Percentiles rank a stretch among this genome's conserved stretches.
phyloP scores from a whole-genome alignment of 2,329 filamentous ascomycete genomes.

The Phialophora tarda region DNA sequence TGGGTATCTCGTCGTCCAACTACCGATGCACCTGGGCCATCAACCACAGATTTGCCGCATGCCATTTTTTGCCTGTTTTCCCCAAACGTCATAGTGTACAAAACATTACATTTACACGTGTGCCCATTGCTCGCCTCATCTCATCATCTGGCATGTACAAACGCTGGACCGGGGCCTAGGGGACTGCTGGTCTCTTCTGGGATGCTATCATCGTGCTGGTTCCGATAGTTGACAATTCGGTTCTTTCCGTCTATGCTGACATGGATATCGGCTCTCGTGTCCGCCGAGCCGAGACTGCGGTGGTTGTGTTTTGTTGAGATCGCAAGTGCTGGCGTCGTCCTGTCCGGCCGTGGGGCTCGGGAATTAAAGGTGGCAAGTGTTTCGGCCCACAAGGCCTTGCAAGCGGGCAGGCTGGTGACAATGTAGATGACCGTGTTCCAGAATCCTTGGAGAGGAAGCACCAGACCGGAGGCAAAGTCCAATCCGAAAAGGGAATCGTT shows the following conservation, averaged over 20 bases:
- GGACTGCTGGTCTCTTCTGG: slow-evolving; percentile 9
- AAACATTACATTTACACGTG: slow-evolving; percentile 6
- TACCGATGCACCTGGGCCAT: neutral
- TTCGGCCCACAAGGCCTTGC: slow-evolving; percentile 49
- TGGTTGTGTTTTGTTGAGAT: slow-evolving; percentile 10
- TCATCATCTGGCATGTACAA: slow-evolving; percentile 13
- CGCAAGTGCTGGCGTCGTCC: slow-evolving; percentile 7
- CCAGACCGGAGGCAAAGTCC: slow-evolving; percentile 72
- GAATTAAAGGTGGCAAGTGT: slow-evolving; percentile 8
- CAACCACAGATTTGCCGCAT: neutral
- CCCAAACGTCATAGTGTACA: neutral
- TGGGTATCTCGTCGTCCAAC: neutral
- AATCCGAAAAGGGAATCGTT: slow-evolving; percentile 61
- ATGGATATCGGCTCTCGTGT: slow-evolving; percentile 24
- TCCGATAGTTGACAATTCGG: slow-evolving; percentile 18
- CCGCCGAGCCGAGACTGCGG: slow-evolving; percentile 13
- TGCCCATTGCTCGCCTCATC: slow-evolving; percentile 1
- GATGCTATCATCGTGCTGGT: slow-evolving; percentile 9
- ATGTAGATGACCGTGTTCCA: slow-evolving; percentile 84
- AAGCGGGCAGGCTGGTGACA: slow-evolving; percentile 70
- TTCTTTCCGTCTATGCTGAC: slow-evolving; percentile 23
- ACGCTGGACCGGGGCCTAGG: neutral
- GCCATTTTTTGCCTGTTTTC: neutral
- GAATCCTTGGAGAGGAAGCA: slow-evolving; percentile 80
- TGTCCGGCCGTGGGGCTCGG: slow-evolving; percentile 10